These are phyloP conservation scores for Irpex sp. DNA, from an alignment of 1,284 basidiomycete genomes.

Conservation along the genomic window DNA sequence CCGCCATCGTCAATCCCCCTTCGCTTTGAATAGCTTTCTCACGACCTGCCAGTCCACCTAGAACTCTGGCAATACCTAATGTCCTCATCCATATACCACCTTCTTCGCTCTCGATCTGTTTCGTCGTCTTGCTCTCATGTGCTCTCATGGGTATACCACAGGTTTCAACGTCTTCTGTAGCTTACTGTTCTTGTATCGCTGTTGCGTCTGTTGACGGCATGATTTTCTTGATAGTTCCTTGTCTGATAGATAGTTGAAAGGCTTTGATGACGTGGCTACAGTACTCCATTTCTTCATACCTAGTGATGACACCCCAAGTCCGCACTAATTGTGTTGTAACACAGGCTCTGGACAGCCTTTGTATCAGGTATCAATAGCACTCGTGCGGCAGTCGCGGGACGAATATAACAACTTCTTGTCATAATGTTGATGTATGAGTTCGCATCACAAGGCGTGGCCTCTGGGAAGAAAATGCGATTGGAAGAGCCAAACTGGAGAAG, in stretches of 20 bases:
- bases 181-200: conserved; percentile 4
- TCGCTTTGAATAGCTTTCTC: conserved; percentile 18
- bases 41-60: neutral
- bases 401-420: neutral
- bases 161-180: conserved; percentile 6
- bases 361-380: conserved; percentile 11
- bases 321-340: conserved; percentile 8
- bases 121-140: neutral
- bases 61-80: neutral
- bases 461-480: neutral
- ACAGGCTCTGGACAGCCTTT: conserved; percentile 14
- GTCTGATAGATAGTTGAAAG: conserved; percentile 10
- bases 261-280: conserved; percentile 6
- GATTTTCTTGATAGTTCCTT: conserved; percentile 4
- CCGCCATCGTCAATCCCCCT: conserved; percentile 27
- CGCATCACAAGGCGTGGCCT: conserved; percentile 1
- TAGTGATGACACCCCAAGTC: conserved; percentile 7
- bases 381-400: conserved; percentile 8
- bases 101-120: neutral
- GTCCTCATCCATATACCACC: neutral
- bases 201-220: conserved; percentile 4
- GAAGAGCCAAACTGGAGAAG: conserved; percentile 3
- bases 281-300: conserved; percentile 11
- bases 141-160: conserved; percentile 1
- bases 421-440: conserved; percentile 1